Evolutionary conservation across 2,329 filamentous ascomycete genomes (phyloP).

Genomic region (Ambrosiella xylebori): DNA sequence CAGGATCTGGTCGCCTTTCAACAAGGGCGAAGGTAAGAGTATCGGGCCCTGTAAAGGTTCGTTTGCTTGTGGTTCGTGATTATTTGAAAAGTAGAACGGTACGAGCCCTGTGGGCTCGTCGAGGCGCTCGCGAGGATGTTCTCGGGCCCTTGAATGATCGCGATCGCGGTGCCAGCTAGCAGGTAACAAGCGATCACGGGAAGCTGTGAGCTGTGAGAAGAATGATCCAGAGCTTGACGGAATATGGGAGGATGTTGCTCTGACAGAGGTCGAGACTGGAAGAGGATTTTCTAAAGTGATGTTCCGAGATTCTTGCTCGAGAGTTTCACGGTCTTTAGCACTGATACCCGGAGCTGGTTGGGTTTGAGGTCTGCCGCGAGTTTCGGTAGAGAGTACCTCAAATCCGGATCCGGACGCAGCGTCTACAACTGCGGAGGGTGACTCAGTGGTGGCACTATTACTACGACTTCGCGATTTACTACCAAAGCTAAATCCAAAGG

Average conservation of each 20-base stretch:
- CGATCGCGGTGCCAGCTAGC: constrained; percentile 5
- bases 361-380: background rate
- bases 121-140: background rate
- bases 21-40: background rate
- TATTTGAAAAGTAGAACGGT: background rate
- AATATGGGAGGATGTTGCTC: background rate
- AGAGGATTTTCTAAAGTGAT: background rate
- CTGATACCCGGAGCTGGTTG: background rate
- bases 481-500: background rate
- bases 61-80: background rate
- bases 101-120: background rate
- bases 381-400: background rate
- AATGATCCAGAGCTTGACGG: background rate
- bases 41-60: background rate
- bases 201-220: constrained; percentile 4
- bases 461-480: background rate
- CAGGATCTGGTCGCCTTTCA: background rate
- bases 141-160: background rate
- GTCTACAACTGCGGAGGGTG: background rate
- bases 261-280: background rate
- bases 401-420: background rate
- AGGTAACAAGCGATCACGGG: constrained; percentile 5
- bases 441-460: background rate
- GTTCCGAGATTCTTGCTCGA: background rate
- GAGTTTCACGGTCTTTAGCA: background rate